These are phyloP conservation scores for Ceratobasidium papillatum DNA, from an alignment of 1,284 basidiomycete species.

Conservation along the genomic window DNA sequence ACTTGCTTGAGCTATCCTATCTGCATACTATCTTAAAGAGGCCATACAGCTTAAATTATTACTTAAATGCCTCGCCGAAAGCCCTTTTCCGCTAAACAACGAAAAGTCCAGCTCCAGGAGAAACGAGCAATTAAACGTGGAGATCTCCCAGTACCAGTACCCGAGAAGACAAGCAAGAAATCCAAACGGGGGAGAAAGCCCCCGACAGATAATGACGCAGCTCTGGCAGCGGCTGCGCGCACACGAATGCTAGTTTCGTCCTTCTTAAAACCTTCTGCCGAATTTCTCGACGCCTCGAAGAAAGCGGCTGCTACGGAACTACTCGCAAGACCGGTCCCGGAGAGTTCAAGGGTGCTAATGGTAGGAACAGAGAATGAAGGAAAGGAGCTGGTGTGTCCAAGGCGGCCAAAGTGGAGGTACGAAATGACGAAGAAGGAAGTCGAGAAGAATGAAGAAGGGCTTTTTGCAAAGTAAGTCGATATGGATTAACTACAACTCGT, in stretches of 20 bases:
- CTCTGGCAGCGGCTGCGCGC: slow-evolving; percentile 17
- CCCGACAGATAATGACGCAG: slow-evolving; percentile 21
- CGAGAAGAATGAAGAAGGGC: slow-evolving; percentile 81
- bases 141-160: slow-evolving; percentile 61
- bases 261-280: slow-evolving; percentile 70
- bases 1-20: too few relatives aligned
- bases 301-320: slow-evolving; percentile 63
- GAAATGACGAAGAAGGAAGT: slow-evolving; percentile 86
- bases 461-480: slow-evolving; percentile 70
- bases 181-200: slow-evolving; percentile 9
- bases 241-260: slow-evolving; percentile 65
- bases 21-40: too few relatives aligned
- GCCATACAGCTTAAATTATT: too few relatives aligned
- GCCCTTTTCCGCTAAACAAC: slow-evolving; percentile 73
- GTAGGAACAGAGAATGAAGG: slow-evolving; percentile 42
- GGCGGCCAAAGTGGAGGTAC: slow-evolving; percentile 82
- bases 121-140: slow-evolving; percentile 85
- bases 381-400: slow-evolving; percentile 62
- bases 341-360: slow-evolving; percentile 53
- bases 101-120: slow-evolving; percentile 72
- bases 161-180: slow-evolving; percentile 45
- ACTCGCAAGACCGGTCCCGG: slow-evolving; percentile 68
- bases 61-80: slow-evolving; percentile 68
- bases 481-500: not conserved
- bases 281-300: slow-evolving; percentile 71